Percentiles rank a stretch among this genome's conserved stretches.
Conservation (phyloP, 768 basidiomycete genomes). For the Pleurotus salmoneostramineus region DNA sequence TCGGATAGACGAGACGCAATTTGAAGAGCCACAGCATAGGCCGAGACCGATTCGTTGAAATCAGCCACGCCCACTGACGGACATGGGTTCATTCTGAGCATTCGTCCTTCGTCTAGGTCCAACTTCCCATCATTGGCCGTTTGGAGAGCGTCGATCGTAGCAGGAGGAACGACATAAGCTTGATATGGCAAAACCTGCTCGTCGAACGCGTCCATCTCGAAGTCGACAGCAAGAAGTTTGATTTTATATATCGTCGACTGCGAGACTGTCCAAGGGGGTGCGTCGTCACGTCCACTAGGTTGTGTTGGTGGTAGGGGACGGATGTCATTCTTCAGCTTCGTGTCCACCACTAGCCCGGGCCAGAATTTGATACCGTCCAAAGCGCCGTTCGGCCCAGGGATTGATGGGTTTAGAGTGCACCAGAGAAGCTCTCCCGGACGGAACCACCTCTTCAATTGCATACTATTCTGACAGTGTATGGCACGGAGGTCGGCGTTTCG, state of each 20-base stretch:
- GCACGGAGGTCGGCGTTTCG: constrained; percentile 64
- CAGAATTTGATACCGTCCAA: constrained; percentile 58
- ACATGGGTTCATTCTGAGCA: constrained; percentile 53
- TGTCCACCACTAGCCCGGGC: constrained; percentile 68
- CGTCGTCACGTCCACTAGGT: constrained; percentile 15
- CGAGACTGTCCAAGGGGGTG: constrained; percentile 49
- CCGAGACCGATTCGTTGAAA: constrained; percentile 53
- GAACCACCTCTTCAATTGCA: constrained; percentile 54
- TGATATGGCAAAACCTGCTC: constrained; percentile 71
- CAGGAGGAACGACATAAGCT: constrained; percentile 52
- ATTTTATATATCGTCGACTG: constrained; percentile 67
- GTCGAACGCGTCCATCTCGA: constrained; percentile 46
- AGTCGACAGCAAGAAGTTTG: constrained; percentile 58
- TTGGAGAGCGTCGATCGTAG: constrained; percentile 47
- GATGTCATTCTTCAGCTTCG: constrained; percentile 43
- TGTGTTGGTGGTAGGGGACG: constrained; percentile 20
- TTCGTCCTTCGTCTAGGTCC: constrained; percentile 33
- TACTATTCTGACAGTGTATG: constrained; percentile 38
- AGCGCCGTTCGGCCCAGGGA: constrained; percentile 32
- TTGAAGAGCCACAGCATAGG: constrained; percentile 71
- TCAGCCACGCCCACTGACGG: constrained; percentile 20
- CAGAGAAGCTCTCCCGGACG: constrained; percentile 71
- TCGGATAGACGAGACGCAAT: constrained; percentile 59
- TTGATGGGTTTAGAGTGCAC: constrained; percentile 53
- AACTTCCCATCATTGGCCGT: constrained; percentile 37